Base-by-base conservation (phyloP, 2,329 filamentous ascomycete species). In the Fusarium sarcochroum region DNA sequence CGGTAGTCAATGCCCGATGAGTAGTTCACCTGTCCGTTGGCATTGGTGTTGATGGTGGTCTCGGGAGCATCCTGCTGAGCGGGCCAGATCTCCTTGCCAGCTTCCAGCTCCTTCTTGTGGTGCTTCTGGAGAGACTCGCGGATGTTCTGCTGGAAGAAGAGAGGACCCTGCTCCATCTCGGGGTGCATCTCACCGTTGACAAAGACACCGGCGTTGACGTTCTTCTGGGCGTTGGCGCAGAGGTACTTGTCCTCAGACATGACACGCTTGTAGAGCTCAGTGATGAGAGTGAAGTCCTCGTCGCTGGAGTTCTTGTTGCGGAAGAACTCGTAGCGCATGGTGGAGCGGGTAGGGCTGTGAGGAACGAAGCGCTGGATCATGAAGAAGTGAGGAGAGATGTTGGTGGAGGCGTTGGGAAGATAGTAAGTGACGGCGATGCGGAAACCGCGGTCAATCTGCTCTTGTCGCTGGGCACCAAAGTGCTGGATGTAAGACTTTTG, bases 161-260 rank as follows among this genome's bases (percentile, higher is more conserved):
- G 77, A 0, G 86, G 85, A 0, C 86, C 86, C 74, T 88, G 85
- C 75, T 91, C 89, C 76, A 86, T 83, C 49, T 81, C 80, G 0
- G 88, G 88, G 74, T 91, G 88, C 76, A 90, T 79, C 74, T 89
- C 85, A 52, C 89, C 89, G 71, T 87, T 90, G 74, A 88, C 79
- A 61, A 89, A 90, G 51, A 90, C 82, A 9, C 87, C 87, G 0
- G 85, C 82, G 74, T 88, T 86, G 69, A 90, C 81, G 75, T 91
- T 90, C 75, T 81, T 82, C 73, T 90, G 88, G 2, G 86, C 84
- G 14, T 82, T 82, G 68, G 83, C 80, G 79, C 88, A 90, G 25
- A 91, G 84, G 10, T 84, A 81, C 73, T 90, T 90, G 79, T 91
- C 89, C 76, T 91, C 89, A 2, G 83, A 82, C 85, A 90, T 87